Conservation (phyloP, 352 stramenopile species). For the Chrysophaeum taylorii region DNA sequence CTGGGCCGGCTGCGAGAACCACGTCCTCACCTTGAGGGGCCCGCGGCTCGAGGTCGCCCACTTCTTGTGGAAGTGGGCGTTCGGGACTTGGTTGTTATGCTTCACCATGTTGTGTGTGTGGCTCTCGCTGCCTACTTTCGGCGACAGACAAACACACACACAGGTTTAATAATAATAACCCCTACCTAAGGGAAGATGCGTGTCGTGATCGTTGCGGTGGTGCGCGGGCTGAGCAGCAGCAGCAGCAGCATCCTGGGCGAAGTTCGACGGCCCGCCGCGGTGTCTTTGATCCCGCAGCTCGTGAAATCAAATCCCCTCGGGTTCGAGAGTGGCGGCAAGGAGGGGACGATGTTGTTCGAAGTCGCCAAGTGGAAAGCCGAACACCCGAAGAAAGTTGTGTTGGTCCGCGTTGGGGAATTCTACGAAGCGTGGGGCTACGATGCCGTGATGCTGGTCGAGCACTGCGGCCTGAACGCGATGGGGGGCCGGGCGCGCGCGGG, state of each 20-base stretch:
- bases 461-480: conserved; percentile 67
- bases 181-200: no score
- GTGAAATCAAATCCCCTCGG: no score
- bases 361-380: not conserved
- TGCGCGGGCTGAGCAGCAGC: no score
- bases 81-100: conserved; percentile 99
- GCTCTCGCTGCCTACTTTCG: no score
- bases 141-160: no score
- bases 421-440: conserved; percentile 70
- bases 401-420: conserved; percentile 63
- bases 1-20: conserved; percentile 73
- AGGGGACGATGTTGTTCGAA: not conserved
- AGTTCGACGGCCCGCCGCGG: no score
- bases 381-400: conserved; percentile 35
- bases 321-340: no score
- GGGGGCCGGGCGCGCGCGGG: conserved; percentile 55
- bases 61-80: conserved; percentile 99
- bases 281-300: no score
- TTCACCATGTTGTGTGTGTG: conserved; percentile 91
- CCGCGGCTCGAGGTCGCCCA: conserved; percentile 73
- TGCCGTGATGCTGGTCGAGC: conserved; percentile 61
- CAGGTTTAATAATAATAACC: no score
- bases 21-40: conserved; percentile 44
- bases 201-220: no score
- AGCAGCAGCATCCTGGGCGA: no score